Evolutionary conservation across 2,329 filamentous ascomycete species (phyloP), one percentile per base, ranked within the genome.

Genomic region (Botrytis porri): DNA sequence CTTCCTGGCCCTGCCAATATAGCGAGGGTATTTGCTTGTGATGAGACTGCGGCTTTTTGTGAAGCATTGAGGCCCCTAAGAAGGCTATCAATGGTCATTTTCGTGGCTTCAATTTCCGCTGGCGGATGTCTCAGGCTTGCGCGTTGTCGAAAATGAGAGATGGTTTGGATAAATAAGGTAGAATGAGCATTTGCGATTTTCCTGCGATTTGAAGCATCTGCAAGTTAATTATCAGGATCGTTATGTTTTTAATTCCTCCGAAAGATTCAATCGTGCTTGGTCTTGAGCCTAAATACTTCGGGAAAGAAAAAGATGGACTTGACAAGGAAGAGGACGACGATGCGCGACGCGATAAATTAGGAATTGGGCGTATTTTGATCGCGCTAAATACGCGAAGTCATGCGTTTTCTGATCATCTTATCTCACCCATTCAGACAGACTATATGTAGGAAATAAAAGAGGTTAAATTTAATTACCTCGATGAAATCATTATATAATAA

Each of bases 1-100:
- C 89, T 91, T 29, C 90, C 90, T 4, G 88, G 90, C 0, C 89
- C 89, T 57, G 90, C 90, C 61, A 92, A 83, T 72, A 92, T 92
- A 66, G 90, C 90, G 29, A 92, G 75, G 61, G 82, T 80, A 57
- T 86, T 83, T 16, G 89, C 87, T 6, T 85, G 83, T 9, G 88
- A 91, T 12, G 89, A 88, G 39, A 93, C 90, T 2, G 91, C 90
- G 65, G 85, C 85, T 76, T 84, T 85, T 80, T 93, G 90, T 14
- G 89, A 89, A 63, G 82, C 80, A 82, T 93, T 93, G 73, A 93
- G 85, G 48, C 88, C 89, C 72, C 84, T 81, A 48, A 93, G 84
- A 61, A 92, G 69, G 25, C 59, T 66, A 74, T 80, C 77, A 14
- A 72, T 69, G 66, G 75, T 75, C 80, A 81, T 80, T 67, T 72